Evolutionary conservation across 2,329 filamentous ascomycete species (phyloP).

Genomic region (Fulvia fulva): DNA sequence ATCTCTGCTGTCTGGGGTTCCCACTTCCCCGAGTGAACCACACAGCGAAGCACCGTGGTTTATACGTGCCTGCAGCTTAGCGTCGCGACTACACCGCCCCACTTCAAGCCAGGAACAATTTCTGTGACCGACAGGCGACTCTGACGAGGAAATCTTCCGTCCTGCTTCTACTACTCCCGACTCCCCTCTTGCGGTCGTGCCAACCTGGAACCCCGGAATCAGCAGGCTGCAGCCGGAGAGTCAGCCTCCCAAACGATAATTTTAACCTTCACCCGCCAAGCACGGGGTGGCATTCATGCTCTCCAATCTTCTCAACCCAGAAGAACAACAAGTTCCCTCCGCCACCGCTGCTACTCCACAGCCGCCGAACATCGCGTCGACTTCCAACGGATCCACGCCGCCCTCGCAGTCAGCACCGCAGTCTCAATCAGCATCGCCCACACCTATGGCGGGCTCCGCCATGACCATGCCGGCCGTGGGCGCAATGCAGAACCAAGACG

Average conservation of each 20-base stretch:
- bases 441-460: constrained; percentile 41
- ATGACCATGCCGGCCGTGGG: constrained; percentile 43
- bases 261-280: background rate
- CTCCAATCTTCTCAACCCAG: background rate
- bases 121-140: too few relatives aligned
- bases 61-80: too few relatives aligned
- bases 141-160: background rate
- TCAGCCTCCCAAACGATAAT: background rate
- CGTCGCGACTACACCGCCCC: too few relatives aligned
- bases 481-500: constrained; percentile 61
- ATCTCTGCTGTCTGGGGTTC: background rate
- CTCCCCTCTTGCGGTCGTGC: background rate
- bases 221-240: background rate
- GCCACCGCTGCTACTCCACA: constrained; percentile 3
- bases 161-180: background rate
- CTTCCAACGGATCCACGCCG: constrained; percentile 3
- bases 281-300: background rate
- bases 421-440: constrained; percentile 10
- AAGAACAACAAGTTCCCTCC: background rate
- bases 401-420: constrained; percentile 10
- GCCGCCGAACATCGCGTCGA: constrained; percentile 6
- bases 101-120: too few relatives aligned
- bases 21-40: background rate
- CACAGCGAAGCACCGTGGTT: too few relatives aligned
- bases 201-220: background rate